phyloP scores from a whole-genome alignment of 352 stramenopile genomes.

The Phytopythium chamaehyphon region DNA sequence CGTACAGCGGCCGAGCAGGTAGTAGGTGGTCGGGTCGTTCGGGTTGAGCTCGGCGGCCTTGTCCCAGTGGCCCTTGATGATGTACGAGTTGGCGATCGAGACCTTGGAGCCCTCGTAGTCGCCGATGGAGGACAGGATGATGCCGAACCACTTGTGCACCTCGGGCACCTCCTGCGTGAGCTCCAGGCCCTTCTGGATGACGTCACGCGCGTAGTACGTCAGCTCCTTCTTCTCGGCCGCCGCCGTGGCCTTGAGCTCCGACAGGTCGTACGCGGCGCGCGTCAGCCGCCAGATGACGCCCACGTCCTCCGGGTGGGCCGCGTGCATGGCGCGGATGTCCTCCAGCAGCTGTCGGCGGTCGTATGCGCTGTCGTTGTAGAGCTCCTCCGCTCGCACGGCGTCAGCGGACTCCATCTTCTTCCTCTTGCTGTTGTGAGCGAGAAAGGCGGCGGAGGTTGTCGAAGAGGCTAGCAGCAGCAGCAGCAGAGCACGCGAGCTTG shows the following conservation, averaged over 20 bases:
- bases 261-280: constrained; percentile 62
- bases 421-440: constrained; percentile 17
- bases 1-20: constrained; percentile 71
- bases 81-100: constrained; percentile 76
- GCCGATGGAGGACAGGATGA: constrained; percentile 79
- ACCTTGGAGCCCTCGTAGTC: constrained; percentile 87
- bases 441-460: constrained; percentile 10
- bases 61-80: constrained; percentile 80
- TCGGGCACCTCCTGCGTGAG: constrained; percentile 50
- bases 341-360: constrained; percentile 65
- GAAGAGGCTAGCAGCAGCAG: constrained; percentile 11
- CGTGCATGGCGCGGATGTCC: constrained; percentile 57
- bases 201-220: constrained; percentile 58
- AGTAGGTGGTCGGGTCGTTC: constrained; percentile 63
- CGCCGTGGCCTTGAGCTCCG: constrained; percentile 44
- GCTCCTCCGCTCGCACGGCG: constrained; percentile 68
- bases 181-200: constrained; percentile 52
- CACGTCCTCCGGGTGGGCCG: constrained; percentile 46
- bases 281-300: constrained; percentile 64
- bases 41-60: constrained; percentile 74
- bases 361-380: constrained; percentile 74
- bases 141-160: constrained; percentile 84
- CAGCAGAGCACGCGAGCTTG: constrained; percentile 16
- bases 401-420: constrained; percentile 57
- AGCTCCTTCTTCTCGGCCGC: constrained; percentile 72